Percentiles rank a stretch among this genome's conserved stretches.
These are phyloP conservation scores for Saccharum hybrid DNA, from an alignment of 202 grass and related monocot genomes.

Conservation along the genomic window DNA sequence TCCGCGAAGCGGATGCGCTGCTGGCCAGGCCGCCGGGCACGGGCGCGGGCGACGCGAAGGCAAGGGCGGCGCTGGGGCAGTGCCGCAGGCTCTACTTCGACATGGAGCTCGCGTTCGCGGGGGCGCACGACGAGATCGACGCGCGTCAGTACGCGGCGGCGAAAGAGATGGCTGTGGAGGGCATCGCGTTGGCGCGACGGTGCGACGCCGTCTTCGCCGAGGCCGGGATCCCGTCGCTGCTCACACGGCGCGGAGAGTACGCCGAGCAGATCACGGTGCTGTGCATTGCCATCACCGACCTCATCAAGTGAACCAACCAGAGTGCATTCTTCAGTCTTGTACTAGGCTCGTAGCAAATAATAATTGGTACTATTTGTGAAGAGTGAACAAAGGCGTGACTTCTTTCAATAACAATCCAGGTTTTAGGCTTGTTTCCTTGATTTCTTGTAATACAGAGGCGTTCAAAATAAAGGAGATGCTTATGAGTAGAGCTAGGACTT, in stretches of 20 bases:
- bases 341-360: background rate
- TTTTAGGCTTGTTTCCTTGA: too few species aligned
- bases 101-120: conserved; percentile 18
- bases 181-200: background rate
- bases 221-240: background rate
- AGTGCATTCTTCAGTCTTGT: background rate
- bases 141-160: background rate
- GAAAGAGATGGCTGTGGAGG: background rate
- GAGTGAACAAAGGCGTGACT: too few species aligned
- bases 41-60: background rate
- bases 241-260: background rate
- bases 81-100: conserved; percentile 28
- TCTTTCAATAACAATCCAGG: too few species aligned
- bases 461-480: too few species aligned
- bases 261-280: background rate
- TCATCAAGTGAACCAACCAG: conserved; percentile 15
- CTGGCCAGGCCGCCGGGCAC: background rate
- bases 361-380: background rate
- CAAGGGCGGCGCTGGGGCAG: background rate
- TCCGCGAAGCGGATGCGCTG: background rate
- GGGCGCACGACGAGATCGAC: conserved; percentile 13
- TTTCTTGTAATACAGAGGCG: too few species aligned
- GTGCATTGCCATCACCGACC: conserved; percentile 18
- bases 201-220: conserved; percentile 15
- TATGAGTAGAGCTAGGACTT: too few species aligned